Percentiles rank a stretch among this genome's conserved stretches.
phyloP scores from a whole-genome alignment of 441 rosid species.

The Croton laevigatus region DNA sequence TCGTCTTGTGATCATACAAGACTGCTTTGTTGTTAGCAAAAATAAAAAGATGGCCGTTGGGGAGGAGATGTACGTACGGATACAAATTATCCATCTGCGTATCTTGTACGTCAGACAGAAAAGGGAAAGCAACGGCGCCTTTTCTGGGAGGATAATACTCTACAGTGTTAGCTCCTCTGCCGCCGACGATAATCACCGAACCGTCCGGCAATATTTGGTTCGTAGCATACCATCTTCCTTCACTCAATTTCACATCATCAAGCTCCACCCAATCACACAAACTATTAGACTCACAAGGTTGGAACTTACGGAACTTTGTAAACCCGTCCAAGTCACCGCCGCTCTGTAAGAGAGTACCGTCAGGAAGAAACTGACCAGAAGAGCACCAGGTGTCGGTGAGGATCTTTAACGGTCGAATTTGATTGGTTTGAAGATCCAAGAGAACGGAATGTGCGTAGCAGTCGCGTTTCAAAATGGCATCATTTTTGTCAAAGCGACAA shows the following conservation, averaged over 20 bases:
- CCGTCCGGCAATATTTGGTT: slow-evolving; percentile 61
- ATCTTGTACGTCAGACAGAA: slow-evolving; percentile 56
- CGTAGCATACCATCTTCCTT: slow-evolving; percentile 50
- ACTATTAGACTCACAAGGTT: slow-evolving; percentile 33
- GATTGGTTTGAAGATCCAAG: slow-evolving; percentile 54
- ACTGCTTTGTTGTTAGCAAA: slow-evolving; percentile 70
- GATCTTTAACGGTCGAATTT: slow-evolving; percentile 56
- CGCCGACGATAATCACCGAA: slow-evolving; percentile 61
- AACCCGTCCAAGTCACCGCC: slow-evolving; percentile 48
- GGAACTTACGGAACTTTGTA: slow-evolving; percentile 35
- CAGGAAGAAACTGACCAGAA: slow-evolving; percentile 55
- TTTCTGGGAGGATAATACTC: slow-evolving; percentile 58
- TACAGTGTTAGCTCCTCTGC: slow-evolving; percentile 54
- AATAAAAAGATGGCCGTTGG: slow-evolving; percentile 60
- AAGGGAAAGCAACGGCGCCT: slow-evolving; percentile 33
- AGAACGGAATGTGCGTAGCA: slow-evolving; percentile 78
- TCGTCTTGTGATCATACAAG: slow-evolving; percentile 41
- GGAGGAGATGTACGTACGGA: slow-evolving; percentile 73
- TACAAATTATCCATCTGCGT: slow-evolving; percentile 62
- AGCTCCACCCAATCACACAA: slow-evolving; percentile 51
- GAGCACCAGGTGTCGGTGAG: slow-evolving; percentile 88
- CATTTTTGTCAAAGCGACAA: slow-evolving; percentile 36
- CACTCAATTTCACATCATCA: slow-evolving; percentile 22
- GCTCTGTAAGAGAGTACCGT: slow-evolving; percentile 48
- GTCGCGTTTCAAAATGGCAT: slow-evolving; percentile 45